Conservation (phyloP, 1,284 basidiomycete species). For the Pyrrhoderma lamaoense region DNA sequence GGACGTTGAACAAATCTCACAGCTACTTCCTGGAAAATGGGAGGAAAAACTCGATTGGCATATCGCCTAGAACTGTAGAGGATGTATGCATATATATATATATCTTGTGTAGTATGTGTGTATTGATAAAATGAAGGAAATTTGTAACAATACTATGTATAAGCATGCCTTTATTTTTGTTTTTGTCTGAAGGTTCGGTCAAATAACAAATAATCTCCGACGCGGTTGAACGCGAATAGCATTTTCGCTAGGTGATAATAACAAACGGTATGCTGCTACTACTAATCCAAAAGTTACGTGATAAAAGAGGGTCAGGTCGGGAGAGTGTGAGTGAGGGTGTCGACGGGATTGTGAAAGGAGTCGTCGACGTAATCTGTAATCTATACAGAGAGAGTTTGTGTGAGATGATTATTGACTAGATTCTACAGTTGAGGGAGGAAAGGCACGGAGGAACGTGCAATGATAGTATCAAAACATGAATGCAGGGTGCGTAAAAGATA, state of each 20-base stretch:
- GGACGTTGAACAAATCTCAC: constrained; percentile 87
- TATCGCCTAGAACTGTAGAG: constrained; percentile 28
- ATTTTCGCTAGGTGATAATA: constrained; percentile 7
- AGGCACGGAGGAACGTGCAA: not conserved
- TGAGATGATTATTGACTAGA: constrained; percentile 8
- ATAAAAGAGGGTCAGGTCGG: too few relatives aligned
- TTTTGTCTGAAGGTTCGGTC: too few relatives aligned
- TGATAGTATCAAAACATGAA: not conserved
- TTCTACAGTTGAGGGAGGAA: too few relatives aligned
- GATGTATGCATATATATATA: too few relatives aligned
- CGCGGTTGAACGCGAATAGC: constrained; percentile 18
- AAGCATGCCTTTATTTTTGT: too few relatives aligned
- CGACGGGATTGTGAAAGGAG: not conserved
- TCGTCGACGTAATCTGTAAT: constrained; percentile 1
- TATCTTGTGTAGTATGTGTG: too few relatives aligned
- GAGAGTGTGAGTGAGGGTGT: too few relatives aligned
- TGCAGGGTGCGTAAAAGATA: not conserved
- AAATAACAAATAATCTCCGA: not conserved
- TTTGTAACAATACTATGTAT: too few relatives aligned
- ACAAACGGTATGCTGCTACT: constrained; percentile 9
- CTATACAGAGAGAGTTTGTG: constrained; percentile 7
- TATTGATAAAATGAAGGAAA: too few relatives aligned
- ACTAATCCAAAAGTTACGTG: constrained; percentile 6
- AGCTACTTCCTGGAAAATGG: constrained; percentile 80
- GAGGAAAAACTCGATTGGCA: constrained; percentile 89